A percentile compares a stretch with the other conserved stretches of the same genome.
Evolutionary conservation across 2,329 filamentous ascomycete species (phyloP).

Genomic region (Colletotrichum phormii): DNA sequence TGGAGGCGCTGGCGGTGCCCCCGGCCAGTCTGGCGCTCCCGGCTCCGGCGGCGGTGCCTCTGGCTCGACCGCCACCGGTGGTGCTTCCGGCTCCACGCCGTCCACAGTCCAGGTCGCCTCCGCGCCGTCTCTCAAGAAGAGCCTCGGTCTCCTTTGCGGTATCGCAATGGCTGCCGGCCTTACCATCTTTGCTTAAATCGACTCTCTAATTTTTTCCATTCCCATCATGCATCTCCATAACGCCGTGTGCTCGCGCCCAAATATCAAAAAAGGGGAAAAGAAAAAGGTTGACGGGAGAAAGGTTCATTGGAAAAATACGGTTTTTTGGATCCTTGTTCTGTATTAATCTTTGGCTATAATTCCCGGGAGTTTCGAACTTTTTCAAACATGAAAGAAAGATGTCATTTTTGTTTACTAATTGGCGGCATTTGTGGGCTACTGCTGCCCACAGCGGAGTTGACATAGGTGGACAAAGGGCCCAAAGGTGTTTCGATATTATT

Average conservation of each 20-base stretch:
- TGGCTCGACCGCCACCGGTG: background rate
- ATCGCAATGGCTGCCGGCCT: conserved; percentile 42
- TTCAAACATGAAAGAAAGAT: background rate
- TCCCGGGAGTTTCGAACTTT: background rate
- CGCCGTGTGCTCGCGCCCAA: background rate
- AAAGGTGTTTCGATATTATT: conserved; percentile 17
- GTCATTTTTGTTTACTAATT: conserved; percentile 13
- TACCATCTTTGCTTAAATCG: conserved; percentile 11
- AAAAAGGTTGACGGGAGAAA: background rate
- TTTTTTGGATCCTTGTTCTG: background rate
- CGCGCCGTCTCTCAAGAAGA: conserved; percentile 43
- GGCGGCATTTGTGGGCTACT: conserved; percentile 27
- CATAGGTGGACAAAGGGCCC: conserved; percentile 8
- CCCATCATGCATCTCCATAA: background rate
- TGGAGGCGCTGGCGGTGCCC: background rate
- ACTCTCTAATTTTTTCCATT: background rate
- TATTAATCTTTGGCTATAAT: background rate
- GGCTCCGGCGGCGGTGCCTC: background rate
- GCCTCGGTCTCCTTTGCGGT: conserved; percentile 42
- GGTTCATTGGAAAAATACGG: background rate
- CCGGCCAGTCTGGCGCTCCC: background rate
- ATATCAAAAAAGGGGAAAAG: background rate
- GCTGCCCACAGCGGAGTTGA: conserved; percentile 15
- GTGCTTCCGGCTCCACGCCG: conserved; percentile 1
- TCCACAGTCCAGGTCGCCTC: conserved; percentile 17